Percentiles rank a stretch among this genome's conserved stretches.
phyloP scores from a whole-genome alignment of 441 rosid species.

The Bocquillonia castaneifolia region DNA sequence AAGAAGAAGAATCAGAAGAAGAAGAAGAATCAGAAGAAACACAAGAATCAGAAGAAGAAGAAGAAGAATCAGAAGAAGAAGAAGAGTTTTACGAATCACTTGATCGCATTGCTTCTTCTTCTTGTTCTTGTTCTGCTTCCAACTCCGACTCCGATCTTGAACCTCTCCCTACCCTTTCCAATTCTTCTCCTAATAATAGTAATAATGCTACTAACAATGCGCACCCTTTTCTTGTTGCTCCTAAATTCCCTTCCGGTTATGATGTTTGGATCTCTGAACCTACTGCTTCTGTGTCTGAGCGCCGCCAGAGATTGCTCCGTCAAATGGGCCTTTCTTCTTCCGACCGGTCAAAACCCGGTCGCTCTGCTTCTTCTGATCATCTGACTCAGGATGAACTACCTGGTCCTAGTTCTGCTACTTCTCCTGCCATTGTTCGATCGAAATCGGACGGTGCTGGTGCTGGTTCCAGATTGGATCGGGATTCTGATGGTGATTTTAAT shows the following conservation, averaged over 20 bases:
- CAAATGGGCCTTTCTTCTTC: slow-evolving; percentile 64
- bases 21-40: slow-evolving; percentile 37
- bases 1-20: slow-evolving; percentile 30
- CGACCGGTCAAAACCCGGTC: slow-evolving; percentile 46
- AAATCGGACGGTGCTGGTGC: slow-evolving; percentile 52
- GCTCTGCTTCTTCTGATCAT: slow-evolving; percentile 51
- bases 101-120: slow-evolving; percentile 80
- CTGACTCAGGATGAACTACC: slow-evolving; percentile 30
- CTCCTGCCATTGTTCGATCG: slow-evolving; percentile 43
- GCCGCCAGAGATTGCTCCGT: slow-evolving; percentile 56
- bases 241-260: slow-evolving; percentile 29
- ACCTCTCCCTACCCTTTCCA: slow-evolving; percentile 29
- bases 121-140: slow-evolving; percentile 48
- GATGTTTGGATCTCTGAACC: slow-evolving; percentile 95
- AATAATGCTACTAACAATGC: slow-evolving; percentile 35
- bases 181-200: slow-evolving; percentile 41
- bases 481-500: slow-evolving; percentile 22
- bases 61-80: slow-evolving; percentile 44
- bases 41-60: slow-evolving; percentile 46
- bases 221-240: slow-evolving; percentile 19
- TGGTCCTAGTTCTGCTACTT: slow-evolving; percentile 17
- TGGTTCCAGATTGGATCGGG: slow-evolving; percentile 19
- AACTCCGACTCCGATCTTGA: slow-evolving; percentile 44
- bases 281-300: slow-evolving; percentile 65
- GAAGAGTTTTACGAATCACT: slow-evolving; percentile 87